Conservation (phyloP, 2,329 filamentous ascomycete species). For the Aspergillus quadrilineatus region DNA sequence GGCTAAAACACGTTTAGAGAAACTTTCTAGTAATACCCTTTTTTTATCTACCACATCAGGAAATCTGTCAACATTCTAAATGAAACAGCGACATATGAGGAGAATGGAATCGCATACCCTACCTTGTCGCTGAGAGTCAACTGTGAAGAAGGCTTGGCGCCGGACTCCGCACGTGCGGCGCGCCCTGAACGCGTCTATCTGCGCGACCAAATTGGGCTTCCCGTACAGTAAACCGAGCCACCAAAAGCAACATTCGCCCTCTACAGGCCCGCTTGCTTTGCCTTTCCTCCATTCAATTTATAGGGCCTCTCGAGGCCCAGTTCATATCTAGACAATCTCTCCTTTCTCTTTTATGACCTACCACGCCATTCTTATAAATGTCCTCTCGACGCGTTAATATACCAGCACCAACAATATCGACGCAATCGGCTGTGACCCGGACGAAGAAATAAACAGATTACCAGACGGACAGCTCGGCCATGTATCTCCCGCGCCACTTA, state of each 20-base stretch:
- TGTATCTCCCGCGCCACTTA: slow-evolving; percentile 91
- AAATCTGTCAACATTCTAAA: not conserved
- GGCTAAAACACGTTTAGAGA: not conserved
- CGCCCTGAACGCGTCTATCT: slow-evolving; percentile 20
- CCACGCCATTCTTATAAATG: slow-evolving; percentile 9
- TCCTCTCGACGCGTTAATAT: slow-evolving; percentile 9
- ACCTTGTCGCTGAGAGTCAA: not conserved
- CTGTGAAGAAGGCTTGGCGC: slow-evolving; percentile 16
- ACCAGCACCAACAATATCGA: not conserved
- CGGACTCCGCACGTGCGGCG: slow-evolving; percentile 23
- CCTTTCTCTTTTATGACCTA: not conserved
- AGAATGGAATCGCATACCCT: slow-evolving; percentile 7
- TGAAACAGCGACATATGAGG: not conserved
- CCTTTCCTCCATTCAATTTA: slow-evolving; percentile 9
- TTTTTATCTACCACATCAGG: not conserved
- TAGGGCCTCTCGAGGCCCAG: slow-evolving; percentile 18
- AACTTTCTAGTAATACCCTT: not conserved
- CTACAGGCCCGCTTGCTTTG: not conserved
- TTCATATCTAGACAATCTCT: not conserved
- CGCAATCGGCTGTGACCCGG: not conserved
- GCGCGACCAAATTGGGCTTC: slow-evolving; percentile 17
- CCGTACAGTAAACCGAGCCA: not conserved
- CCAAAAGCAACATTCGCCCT: slow-evolving; percentile 1
- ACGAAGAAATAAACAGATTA: not conserved
- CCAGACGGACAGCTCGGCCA: slow-evolving; percentile 43